These are phyloP conservation scores for Catenaria anguillulae DNA, from an alignment of 371 early-diverging fungal species.

Conservation along the genomic window DNA sequence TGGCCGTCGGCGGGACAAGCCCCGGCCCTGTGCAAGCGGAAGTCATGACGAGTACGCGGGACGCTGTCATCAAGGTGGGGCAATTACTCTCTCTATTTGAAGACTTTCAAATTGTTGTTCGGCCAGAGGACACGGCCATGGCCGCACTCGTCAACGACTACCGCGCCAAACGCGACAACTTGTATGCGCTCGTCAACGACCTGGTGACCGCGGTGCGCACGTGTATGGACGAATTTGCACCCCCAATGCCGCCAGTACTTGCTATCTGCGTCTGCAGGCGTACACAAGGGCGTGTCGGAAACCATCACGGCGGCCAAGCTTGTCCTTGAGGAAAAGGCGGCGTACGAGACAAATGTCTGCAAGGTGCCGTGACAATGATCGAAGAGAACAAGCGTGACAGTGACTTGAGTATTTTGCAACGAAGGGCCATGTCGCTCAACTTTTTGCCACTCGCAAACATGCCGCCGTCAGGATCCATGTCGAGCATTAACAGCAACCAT, in stretches of 20 bases:
- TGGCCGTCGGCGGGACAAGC: neutral
- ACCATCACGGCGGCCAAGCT: neutral
- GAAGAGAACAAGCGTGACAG: neutral
- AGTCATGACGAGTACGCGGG: neutral
- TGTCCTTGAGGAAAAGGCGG: conserved; percentile 1
- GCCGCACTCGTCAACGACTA: neutral
- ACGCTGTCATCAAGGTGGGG: neutral
- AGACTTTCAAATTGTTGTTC: neutral
- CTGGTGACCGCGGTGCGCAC: conserved; percentile 2
- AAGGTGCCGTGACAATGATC: neutral
- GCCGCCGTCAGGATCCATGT: no score
- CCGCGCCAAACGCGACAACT: neutral
- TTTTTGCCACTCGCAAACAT: neutral
- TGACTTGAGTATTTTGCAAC: neutral
- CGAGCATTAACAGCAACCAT: no score
- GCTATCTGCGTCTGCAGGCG: neutral
- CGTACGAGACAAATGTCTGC: neutral
- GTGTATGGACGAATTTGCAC: conserved; percentile 5
- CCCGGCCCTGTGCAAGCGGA: neutral
- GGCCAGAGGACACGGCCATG: neutral
- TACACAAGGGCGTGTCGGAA: neutral
- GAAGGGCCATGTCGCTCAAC: conserved; percentile 5
- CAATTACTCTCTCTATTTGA: conserved; percentile 2
- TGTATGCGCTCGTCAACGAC: neutral
- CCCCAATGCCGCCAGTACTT: neutral